Conservation (phyloP, 306 rosid species). For the Cicer judaicum region DNA sequence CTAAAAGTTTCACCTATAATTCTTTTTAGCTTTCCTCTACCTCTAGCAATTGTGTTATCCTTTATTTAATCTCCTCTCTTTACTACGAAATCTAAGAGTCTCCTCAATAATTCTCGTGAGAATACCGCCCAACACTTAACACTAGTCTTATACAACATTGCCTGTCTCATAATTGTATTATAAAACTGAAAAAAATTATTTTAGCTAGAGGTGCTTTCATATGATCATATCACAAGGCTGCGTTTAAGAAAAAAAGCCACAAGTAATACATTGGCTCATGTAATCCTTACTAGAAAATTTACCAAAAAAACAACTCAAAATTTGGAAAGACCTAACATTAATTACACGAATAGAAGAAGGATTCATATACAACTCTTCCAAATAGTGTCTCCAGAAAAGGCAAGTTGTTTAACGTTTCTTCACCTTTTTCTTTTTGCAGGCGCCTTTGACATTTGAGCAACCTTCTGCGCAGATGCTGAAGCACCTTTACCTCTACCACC, state of each 20-base stretch:
- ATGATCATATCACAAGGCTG: neutral
- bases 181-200: neutral
- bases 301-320: slow-evolving; percentile 7
- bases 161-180: neutral
- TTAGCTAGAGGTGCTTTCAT: neutral
- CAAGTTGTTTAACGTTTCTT: slow-evolving; percentile 34
- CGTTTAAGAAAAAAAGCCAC: neutral
- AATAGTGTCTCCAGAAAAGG: neutral
- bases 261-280: slow-evolving; percentile 11
- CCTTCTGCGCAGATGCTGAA: slow-evolving; percentile 62
- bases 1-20: too few species aligned
- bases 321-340: slow-evolving; percentile 22
- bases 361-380: slow-evolving; percentile 44
- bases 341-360: slow-evolving; percentile 27
- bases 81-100: too few species aligned
- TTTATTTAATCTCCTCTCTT: too few species aligned
- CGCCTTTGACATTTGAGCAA: slow-evolving; percentile 65
- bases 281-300: slow-evolving; percentile 32
- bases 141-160: neutral
- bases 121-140: neutral
- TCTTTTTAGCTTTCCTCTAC: too few species aligned
- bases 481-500: slow-evolving; percentile 75
- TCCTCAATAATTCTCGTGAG: too few species aligned
- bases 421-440: slow-evolving; percentile 85
- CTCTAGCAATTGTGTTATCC: too few species aligned